Evolutionary conservation across 768 basidiomycete genomes (phyloP), one percentile per base, ranked within the genome.

Genomic region (Suillus bovinus): DNA sequence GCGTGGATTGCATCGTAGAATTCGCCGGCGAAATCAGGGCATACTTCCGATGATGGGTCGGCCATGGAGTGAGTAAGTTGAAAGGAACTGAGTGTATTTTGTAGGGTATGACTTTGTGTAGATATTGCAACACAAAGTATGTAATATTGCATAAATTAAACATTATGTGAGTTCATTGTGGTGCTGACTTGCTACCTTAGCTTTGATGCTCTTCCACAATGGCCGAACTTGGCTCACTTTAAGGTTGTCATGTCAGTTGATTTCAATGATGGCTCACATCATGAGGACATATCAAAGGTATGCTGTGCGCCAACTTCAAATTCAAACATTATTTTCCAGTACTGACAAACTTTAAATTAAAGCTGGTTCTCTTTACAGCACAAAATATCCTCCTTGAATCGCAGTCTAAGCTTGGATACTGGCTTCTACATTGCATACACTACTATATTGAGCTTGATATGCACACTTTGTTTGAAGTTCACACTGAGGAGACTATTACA

Each of bases 201-300:
- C 47, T 58, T 76, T 13, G 58, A 66, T 10, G 29, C 5, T 7
- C 61, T 76, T 24, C 76, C 79, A 20, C 59, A 69, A 0, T 80
- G 78, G 78, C 62, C 67, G 1, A 71, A 66, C n/a, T 47, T 80
- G 7, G 74, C 71, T 24, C 77, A 77, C 56, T 78, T 79, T 52
- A n/a, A 60, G 0, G 22, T 67, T 4, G 59, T 75, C 13, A 61
- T 68, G 33, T 62, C 64, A 9, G 63, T 73, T 1, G 50, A 70
- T n/a, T 78, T 77, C 67, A 66, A 69, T 20, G 77, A 80, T 68
- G 75, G 71, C 1, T 60, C 64, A 9, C 77, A 79, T 61, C 71
- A 70, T 54, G 75, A 76, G 58, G 77, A 79, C 61, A 69, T 79
- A 10, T 67, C 70, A 14, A 78, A 76, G 70, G 78, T 78, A 64